Evolutionary conservation across 768 basidiomycete species (phyloP).

Genomic region (Chalciporus chontae): DNA sequence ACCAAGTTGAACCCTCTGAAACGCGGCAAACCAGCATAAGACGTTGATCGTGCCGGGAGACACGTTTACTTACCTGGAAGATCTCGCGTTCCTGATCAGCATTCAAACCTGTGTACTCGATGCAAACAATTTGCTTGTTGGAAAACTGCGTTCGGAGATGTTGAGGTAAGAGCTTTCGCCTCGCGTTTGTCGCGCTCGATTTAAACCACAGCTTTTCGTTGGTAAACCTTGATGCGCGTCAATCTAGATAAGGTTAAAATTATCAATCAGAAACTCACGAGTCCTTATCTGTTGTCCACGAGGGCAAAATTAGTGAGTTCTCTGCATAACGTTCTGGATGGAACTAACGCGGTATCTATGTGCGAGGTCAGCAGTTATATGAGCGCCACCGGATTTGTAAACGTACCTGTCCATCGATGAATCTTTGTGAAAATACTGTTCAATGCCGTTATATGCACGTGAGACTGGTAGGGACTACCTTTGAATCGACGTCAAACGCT

Average conservation of each 20-base stretch:
- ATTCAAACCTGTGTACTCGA: constrained; percentile 50
- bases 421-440: constrained; percentile 33
- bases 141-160: constrained; percentile 36
- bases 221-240: constrained; percentile 23
- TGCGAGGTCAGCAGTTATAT: constrained; percentile 2
- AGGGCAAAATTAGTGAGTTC: constrained; percentile 5
- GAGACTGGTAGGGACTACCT: constrained; percentile 34
- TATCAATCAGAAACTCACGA: constrained; percentile 25
- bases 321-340: not conserved
- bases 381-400: not conserved
- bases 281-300: constrained; percentile 35
- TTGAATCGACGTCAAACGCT: constrained; percentile 62
- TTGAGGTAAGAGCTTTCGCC: constrained; percentile 32
- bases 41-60: not conserved
- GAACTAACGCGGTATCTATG: constrained; percentile 43
- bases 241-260: not conserved
- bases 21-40: not conserved
- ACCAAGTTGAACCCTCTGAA: constrained; percentile 51
- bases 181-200: constrained; percentile 15
- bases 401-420: constrained; percentile 54
- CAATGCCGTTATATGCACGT: not conserved
- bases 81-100: constrained; percentile 62
- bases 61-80: constrained; percentile 43
- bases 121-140: constrained; percentile 46
- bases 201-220: constrained; percentile 39